Percentiles rank a stretch among this genome's conserved stretches.
Conservation (phyloP, 805 yeast genomes). For the Pichia exigua region DNA sequence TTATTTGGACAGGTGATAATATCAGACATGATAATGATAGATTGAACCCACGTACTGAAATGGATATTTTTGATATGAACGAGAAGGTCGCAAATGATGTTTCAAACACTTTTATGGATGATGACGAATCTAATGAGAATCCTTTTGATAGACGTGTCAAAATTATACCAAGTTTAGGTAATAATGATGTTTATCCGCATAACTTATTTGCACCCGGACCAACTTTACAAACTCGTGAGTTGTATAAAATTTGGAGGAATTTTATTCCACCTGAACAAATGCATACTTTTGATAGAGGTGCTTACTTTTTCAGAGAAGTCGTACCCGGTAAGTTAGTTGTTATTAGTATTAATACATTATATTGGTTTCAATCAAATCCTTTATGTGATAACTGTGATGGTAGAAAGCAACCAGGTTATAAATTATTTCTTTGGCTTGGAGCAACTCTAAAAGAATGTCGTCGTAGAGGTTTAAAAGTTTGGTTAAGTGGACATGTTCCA, state of each 20-base stretch:
- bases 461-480: slow-evolving; percentile 67
- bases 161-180: slow-evolving; percentile 70
- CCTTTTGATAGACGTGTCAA: slow-evolving; percentile 28
- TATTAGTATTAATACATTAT: slow-evolving; percentile 69
- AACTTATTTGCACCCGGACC: slow-evolving; percentile 83
- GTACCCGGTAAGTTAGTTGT: slow-evolving; percentile 74
- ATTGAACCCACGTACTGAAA: slow-evolving; percentile 62
- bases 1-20: slow-evolving; percentile 89
- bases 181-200: slow-evolving; percentile 86
- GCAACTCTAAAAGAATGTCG: slow-evolving; percentile 66
- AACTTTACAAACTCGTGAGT: slow-evolving; percentile 75
- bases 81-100: slow-evolving; percentile 45
- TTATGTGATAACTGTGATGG: slow-evolving; percentile 72
- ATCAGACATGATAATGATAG: slow-evolving; percentile 81
- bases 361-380: slow-evolving; percentile 69
- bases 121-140: slow-evolving; percentile 26
- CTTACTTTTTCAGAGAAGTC: slow-evolving; percentile 68
- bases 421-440: slow-evolving; percentile 71
- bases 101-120: slow-evolving; percentile 44
- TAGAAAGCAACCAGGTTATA: slow-evolving; percentile 72
- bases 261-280: slow-evolving; percentile 73
- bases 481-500: slow-evolving; percentile 87
- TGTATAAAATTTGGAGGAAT: slow-evolving; percentile 63
- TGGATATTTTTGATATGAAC: slow-evolving; percentile 63
- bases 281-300: slow-evolving; percentile 67